Evolutionary conservation across 2,329 filamentous ascomycete genomes (phyloP).

Genomic region (Lasiodiplodia hormozganensis): DNA sequence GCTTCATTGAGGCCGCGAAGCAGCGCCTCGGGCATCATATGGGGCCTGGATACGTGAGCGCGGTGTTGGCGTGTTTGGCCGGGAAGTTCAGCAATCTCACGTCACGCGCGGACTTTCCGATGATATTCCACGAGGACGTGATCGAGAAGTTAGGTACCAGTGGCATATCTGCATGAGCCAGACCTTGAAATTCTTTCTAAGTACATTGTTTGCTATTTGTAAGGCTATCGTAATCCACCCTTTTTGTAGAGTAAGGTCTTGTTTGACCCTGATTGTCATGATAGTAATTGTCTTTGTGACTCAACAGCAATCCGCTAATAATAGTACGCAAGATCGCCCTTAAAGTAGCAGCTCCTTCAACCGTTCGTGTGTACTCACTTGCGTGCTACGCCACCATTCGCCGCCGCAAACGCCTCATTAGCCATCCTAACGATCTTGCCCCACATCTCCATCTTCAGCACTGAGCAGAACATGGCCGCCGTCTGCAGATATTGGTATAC

Average conservation of each 20-base stretch:
- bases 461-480: no score
- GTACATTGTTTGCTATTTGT: no score
- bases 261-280: no score
- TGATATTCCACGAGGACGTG: neutral
- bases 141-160: neutral
- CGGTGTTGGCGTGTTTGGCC: constrained; percentile 31
- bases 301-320: no score
- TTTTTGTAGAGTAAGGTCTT: no score
- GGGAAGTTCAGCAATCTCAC: constrained; percentile 10
- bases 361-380: no score
- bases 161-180: neutral
- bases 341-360: no score
- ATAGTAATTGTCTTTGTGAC: no score
- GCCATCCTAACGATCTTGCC: neutral
- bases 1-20: constrained; percentile 25
- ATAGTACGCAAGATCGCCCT: no score
- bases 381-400: no score
- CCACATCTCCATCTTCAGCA: neutral
- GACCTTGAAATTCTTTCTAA: no score
- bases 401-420: neutral
- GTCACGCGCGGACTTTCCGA: neutral
- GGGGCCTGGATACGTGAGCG: constrained; percentile 31
- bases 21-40: constrained; percentile 30
- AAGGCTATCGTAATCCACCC: no score
- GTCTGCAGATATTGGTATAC: neutral